Evolutionary conservation across 2,329 filamentous ascomycete species (phyloP), one percentile per base, ranked within the genome.

Genomic region (Plectosphaerella sp.): DNA sequence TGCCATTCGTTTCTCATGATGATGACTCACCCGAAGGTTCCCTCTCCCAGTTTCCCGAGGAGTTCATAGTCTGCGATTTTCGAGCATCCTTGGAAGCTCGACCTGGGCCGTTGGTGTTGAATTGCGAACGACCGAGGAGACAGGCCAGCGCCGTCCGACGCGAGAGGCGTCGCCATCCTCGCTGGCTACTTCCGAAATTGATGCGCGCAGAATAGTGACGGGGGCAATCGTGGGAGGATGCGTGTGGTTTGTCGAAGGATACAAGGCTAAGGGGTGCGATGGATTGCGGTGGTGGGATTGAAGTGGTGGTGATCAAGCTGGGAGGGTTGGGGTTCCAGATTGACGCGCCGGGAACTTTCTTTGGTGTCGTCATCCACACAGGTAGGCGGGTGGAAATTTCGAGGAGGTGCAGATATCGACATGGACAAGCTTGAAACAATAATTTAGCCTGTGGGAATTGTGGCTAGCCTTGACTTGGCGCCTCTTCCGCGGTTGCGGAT

Each of bases 41-140:
- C 93, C 69, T 97, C 93, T 60, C 93, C 93, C 52, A 99, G 82
- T 72, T 95, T 95, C 49, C 84, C 84, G 59, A 88, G 73, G 37
- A 94, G 75, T 60, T 92, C 88, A 67, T 94, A 95, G 59, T 91
- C 87, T 60, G 76, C 74, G 59, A 95, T 91, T 63, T 82, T 84
- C 47, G 91, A 94, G 75, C 93, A 97, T 56, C 94, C 94, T 50
- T 78, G 77, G 68, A 95, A 99, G 58, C 81, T 86, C 54, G 71
- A 72, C 63, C 72, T 74, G 47, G 75, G 76, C 54, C 79, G 79
- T 65, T 75, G 71, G 62, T 83, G 77, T 49, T 75, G 74, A n/a
- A 76, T 65, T 36, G 82, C 81, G 65, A 82, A 84, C 8, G 76
- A 72, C 56, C 76, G 73, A 47, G 82, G 81, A 54, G 80, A 83